Percentiles rank a stretch among this genome's conserved stretches.
Evolutionary conservation across 2,329 filamentous ascomycete species (phyloP).

Genomic region (Whalleya microplaca): DNA sequence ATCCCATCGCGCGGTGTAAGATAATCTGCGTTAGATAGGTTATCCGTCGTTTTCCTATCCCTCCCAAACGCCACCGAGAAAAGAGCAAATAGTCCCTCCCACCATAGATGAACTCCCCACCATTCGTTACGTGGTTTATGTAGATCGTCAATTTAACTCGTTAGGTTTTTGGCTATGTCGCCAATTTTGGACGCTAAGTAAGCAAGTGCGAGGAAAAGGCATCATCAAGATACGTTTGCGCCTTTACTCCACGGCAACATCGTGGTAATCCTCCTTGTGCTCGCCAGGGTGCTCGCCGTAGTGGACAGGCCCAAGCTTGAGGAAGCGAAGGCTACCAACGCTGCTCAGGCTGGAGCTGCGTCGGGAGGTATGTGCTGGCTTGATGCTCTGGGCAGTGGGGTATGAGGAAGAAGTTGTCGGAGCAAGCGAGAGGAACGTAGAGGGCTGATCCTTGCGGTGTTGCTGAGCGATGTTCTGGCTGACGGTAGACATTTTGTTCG

Average conservation of each 20-base stretch:
- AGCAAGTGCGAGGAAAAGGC: neutral
- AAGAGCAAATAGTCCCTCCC: neutral
- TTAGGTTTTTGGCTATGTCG: conserved; percentile 12
- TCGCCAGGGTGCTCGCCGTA: conserved; percentile 63
- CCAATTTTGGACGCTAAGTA: conserved; percentile 6
- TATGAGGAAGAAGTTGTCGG: conserved; percentile 61
- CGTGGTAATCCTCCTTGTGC: conserved; percentile 60
- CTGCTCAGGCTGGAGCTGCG: conserved; percentile 61
- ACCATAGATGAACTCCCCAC: conserved; percentile 3
- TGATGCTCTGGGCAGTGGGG: conserved; percentile 45
- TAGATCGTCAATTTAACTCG: conserved; percentile 10
- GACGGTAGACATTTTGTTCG: conserved; percentile 34
- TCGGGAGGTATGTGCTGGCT: conserved; percentile 40
- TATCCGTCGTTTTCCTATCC: neutral
- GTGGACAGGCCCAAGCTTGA: conserved; percentile 68
- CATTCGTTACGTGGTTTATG: conserved; percentile 9
- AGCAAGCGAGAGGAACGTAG: conserved; percentile 60
- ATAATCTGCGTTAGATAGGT: neutral
- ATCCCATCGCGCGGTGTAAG: conserved; percentile 3
- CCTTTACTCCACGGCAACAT: conserved; percentile 47
- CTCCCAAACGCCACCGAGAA: conserved; percentile 16
- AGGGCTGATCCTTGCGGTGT: conserved; percentile 36
- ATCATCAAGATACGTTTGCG: neutral
- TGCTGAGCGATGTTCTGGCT: conserved; percentile 26
- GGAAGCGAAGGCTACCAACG: conserved; percentile 52